A percentile compares a stretch with the other conserved stretches of the same genome.
Conservation (phyloP, 1,139 yeast species). For the Yamadazyma triangularis region DNA sequence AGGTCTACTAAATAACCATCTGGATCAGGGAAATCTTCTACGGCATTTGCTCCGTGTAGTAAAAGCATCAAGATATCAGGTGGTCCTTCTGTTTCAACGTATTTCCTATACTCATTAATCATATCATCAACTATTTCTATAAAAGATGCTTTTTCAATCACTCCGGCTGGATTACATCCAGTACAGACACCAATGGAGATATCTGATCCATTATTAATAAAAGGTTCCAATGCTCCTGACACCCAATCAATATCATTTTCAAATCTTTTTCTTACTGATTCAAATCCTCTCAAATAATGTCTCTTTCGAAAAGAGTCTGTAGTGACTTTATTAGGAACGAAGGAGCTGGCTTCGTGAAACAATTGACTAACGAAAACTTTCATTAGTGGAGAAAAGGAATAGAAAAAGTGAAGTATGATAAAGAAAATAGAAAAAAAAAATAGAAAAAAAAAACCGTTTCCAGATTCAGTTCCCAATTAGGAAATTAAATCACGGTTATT, state of each 20-base stretch:
- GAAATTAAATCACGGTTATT: not conserved
- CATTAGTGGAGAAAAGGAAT: too few relatives aligned
- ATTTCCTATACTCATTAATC: conserved; percentile 4
- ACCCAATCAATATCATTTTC: conserved; percentile 6
- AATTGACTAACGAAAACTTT: conserved; percentile 1
- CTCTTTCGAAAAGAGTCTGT: conserved; percentile 3
- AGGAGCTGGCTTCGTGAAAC: conserved; percentile 5
- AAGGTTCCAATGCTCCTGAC: conserved; percentile 5
- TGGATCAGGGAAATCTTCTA: conserved; percentile 5
- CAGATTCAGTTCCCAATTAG: not conserved
- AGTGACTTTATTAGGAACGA: conserved; percentile 4
- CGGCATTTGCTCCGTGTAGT: conserved; percentile 8
- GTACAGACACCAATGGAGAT: conserved; percentile 6
- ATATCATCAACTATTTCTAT: conserved; percentile 4
- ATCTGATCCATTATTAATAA: conserved; percentile 4
- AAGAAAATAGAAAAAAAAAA: too few relatives aligned
- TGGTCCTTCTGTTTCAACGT: conserved; percentile 4
- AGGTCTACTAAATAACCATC: conserved; percentile 5
- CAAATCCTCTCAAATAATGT: conserved; percentile 7
- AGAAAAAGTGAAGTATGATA: too few relatives aligned
- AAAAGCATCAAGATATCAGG: conserved; percentile 7
- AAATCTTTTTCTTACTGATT: conserved; percentile 3
- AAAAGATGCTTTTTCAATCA: conserved; percentile 5
- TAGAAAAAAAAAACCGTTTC: too few relatives aligned
- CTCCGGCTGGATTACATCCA: conserved; percentile 8